Evolutionary conservation across 148 eudicot genomes (phyloP), one percentile per base, ranked within the genome.

Genomic region (Hydrangea macrophylla): DNA sequence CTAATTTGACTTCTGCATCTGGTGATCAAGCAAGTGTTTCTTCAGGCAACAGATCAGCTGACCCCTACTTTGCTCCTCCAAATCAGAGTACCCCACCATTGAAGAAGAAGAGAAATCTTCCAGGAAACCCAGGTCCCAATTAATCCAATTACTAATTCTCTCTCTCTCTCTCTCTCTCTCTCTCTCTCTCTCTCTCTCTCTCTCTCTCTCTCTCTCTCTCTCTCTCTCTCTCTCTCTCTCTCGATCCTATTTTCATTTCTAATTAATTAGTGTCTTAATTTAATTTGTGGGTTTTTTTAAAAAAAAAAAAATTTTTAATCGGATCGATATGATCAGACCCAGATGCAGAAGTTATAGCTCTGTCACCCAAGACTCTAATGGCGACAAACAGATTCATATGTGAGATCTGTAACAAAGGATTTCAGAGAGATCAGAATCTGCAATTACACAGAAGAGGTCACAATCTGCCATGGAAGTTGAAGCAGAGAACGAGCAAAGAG

Each of bases 391-490:
- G 93, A 67, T 93, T 93, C 57, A 59, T 93, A 1, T 92, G 98
- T 76, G 97, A 92, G 69, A 81, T 92, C 59, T 92, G 97, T 72
- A 86, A 78, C 82, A 92, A 92, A 72, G 98, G 98, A 26, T 92
- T 92, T 71, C 98, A 92, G 33, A 87, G 98, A 62, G 96, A 92
- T 39, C 98, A 92, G 73, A 93, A 93, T 64, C 75, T 93, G 27
- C 98, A 93, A 59, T 85, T 93, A 0, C 98, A 93, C 73, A 79
- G 95, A 62, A 81, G 98, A 88, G 98, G 98, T 13, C 98, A 93
- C 62, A 93, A 93, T 56, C 71, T 93, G 44, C 98, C 98, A 77
- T 93, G 98, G 98, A 93, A 93, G 77, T 78, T 93, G 18, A 93
- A 93, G 85, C 94, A 88, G 64, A 90, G 96, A 56, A 68, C 63